A percentile compares a stretch with the other conserved stretches of the same genome.
These are phyloP conservation scores for Saxispiralis lemnorum DNA, from an alignment of 495 filamentous ascomycete genomes.

Conservation along the genomic window DNA sequence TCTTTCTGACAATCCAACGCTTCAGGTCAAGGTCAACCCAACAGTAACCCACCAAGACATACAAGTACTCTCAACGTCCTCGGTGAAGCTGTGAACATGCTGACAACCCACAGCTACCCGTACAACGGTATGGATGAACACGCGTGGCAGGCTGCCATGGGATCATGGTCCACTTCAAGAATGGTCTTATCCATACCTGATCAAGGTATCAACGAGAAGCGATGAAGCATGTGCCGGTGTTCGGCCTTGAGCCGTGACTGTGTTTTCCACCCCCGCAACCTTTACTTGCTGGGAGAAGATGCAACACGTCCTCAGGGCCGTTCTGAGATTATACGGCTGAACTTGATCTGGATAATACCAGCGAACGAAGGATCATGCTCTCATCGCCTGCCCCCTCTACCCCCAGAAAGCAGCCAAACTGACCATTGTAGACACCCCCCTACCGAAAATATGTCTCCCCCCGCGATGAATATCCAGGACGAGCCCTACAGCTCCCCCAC, in stretches of 20 bases:
- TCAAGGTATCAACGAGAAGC: conserved; percentile 42
- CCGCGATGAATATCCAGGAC: conserved; percentile 33
- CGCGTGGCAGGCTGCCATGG: background rate
- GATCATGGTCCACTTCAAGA: background rate
- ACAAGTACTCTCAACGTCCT: too few species aligned
- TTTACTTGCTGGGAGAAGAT: conserved; percentile 3
- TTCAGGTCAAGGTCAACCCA: too few species aligned
- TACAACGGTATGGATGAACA: too few species aligned
- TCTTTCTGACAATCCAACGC: too few species aligned
- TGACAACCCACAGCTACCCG: too few species aligned
- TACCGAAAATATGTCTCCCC: conserved; percentile 51
- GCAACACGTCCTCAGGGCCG: conserved; percentile 22
- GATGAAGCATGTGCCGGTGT: conserved; percentile 52
- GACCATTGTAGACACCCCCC: conserved; percentile 18
- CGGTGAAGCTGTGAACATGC: too few species aligned
- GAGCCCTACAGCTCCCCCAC: conserved; percentile 15
- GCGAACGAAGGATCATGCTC: conserved; percentile 83
- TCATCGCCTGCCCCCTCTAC: conserved; percentile 9
- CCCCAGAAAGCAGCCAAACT: conserved; percentile 12
- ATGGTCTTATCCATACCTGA: conserved; percentile 15
- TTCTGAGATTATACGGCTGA: conserved; percentile 89
- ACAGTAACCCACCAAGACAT: too few species aligned
- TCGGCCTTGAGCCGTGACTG: conserved; percentile 27
- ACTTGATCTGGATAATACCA: conserved; percentile 99
- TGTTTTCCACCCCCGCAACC: conserved; percentile 17